phyloP scores from a whole-genome alignment of 2,329 filamentous ascomycete genomes.

The Chlorencoelia australis region DNA sequence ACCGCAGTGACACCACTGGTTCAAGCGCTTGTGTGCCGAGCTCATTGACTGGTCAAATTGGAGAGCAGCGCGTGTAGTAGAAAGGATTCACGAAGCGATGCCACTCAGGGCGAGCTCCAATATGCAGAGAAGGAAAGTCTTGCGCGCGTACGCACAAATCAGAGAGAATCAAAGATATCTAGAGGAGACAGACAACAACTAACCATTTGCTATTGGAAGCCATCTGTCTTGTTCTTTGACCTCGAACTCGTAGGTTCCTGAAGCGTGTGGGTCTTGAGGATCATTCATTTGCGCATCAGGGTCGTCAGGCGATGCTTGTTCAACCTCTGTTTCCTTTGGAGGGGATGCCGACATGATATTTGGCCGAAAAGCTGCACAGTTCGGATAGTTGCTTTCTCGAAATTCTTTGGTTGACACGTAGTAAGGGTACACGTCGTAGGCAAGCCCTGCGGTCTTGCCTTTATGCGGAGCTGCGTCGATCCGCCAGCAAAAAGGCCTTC shows the following conservation, averaged over 20 bases:
- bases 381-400: constrained; percentile 21
- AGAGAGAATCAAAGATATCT: constrained; percentile 27
- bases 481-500: constrained; percentile 19
- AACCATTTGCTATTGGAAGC: constrained; percentile 99
- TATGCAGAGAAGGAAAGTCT: constrained; percentile 17
- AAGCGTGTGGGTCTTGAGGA: constrained; percentile 17
- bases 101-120: constrained; percentile 31
- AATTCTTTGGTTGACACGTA: constrained; percentile 26
- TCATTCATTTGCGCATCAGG: constrained; percentile 86
- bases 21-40: constrained; percentile 23
- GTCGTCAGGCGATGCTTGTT: constrained; percentile 88
- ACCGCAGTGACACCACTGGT: constrained; percentile 21
- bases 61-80: constrained; percentile 30
- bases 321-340: constrained; percentile 79
- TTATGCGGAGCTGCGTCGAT: constrained; percentile 21
- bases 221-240: constrained; percentile 99
- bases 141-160: constrained; percentile 45
- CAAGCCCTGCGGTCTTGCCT: constrained; percentile 15
- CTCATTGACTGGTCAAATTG: constrained; percentile 25
- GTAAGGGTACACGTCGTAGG: constrained; percentile 15
- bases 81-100: constrained; percentile 39
- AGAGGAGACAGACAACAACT: constrained; percentile 38
- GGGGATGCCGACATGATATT: constrained; percentile 91
- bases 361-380: constrained; percentile 50
- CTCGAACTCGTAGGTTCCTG: constrained; percentile 80